Conservation (phyloP, 2,329 filamentous ascomycete species). For the Talaromyces sp. region DNA sequence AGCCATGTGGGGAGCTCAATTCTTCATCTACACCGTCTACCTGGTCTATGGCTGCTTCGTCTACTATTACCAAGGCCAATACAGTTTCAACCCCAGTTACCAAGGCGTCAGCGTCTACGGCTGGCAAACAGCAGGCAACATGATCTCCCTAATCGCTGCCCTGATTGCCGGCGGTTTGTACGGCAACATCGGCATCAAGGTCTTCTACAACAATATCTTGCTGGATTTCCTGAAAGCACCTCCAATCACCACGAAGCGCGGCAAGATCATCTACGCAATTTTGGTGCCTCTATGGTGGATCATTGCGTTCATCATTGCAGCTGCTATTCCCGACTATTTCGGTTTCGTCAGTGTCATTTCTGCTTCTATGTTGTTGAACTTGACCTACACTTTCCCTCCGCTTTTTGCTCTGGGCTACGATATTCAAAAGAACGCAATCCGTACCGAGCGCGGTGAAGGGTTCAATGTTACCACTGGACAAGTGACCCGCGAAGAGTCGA, state of each 20-base stretch:
- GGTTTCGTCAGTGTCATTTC: constrained; percentile 42
- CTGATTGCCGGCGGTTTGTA: constrained; percentile 42
- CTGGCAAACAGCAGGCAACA: constrained; percentile 34
- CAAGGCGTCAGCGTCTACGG: constrained; percentile 28
- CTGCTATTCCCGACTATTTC: constrained; percentile 46
- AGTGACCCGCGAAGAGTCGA: constrained; percentile 23
- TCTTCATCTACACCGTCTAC: constrained; percentile 51
- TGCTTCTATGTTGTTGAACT: constrained; percentile 47
- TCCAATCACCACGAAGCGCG: constrained; percentile 36
- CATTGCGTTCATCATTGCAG: constrained; percentile 45
- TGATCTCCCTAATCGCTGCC: constrained; percentile 30
- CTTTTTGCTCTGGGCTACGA: constrained; percentile 32
- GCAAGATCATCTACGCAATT: constrained; percentile 41
- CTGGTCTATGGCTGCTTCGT: constrained; percentile 51
- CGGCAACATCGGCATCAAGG: constrained; percentile 45
- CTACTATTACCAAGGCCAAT: constrained; percentile 52
- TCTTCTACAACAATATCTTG: constrained; percentile 48
- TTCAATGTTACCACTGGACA: constrained; percentile 27
- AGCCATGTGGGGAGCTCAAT: constrained; percentile 45
- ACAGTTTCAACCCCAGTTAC: constrained; percentile 22
- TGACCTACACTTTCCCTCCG: constrained; percentile 51
- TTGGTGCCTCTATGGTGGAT: constrained; percentile 47
- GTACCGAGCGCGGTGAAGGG: constrained; percentile 27
- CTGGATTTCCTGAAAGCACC: constrained; percentile 44
- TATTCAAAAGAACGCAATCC: constrained; percentile 31